phyloP scores from a whole-genome alignment of 2,329 filamentous ascomycete genomes.

The Aspergillus costaricaensis region DNA sequence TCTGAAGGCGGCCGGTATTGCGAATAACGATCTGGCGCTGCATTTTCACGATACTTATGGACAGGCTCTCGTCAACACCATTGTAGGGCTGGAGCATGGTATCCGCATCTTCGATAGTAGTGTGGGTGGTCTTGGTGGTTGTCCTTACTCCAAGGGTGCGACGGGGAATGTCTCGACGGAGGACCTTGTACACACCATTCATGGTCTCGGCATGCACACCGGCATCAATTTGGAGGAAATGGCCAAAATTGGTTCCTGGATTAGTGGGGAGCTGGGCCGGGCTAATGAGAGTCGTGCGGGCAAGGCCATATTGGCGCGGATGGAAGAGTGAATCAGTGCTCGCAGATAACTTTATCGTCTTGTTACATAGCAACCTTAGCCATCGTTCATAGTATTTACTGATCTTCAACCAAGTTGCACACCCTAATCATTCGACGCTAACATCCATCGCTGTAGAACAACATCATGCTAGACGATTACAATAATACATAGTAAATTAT shows the following conservation, averaged over 20 bases:
- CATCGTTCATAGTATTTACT: neutral
- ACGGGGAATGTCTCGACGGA: slow-evolving; percentile 68
- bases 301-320: slow-evolving; percentile 51
- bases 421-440: too few species aligned
- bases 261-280: slow-evolving; percentile 55
- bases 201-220: slow-evolving; percentile 62
- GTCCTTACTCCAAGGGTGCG: slow-evolving; percentile 65
- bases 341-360: neutral
- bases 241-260: slow-evolving; percentile 59
- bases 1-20: slow-evolving; percentile 61
- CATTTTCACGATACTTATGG: slow-evolving; percentile 70
- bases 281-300: slow-evolving; percentile 56
- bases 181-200: slow-evolving; percentile 62
- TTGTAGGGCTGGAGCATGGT: slow-evolving; percentile 64
- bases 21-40: slow-evolving; percentile 60
- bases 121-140: slow-evolving; percentile 65
- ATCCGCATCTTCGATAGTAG: slow-evolving; percentile 65
- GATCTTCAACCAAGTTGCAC: fast-evolving
- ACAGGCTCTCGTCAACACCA: slow-evolving; percentile 63
- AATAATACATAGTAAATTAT: neutral
- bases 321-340: neutral
- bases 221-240: slow-evolving; percentile 60
- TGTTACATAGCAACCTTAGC: neutral
- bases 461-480: fast-evolving
- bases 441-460: too few species aligned